Base-by-base conservation (phyloP, 176 grass and related monocot genomes). In the Saccharum officinarum region DNA sequence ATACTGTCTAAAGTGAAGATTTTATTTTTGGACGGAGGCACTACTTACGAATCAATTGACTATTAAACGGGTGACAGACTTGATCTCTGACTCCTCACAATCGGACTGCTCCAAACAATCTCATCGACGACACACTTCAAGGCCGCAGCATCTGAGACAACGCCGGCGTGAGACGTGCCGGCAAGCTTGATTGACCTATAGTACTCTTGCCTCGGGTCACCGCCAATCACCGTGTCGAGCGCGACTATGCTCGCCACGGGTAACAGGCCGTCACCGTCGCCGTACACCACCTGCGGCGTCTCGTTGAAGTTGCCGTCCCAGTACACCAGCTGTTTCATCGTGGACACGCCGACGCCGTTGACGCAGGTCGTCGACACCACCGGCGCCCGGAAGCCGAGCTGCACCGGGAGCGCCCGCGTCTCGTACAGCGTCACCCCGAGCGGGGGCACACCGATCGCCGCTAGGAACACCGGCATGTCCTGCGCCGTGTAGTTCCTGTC, bases 141-240 rank as follows among this genome's bases (percentile, higher is more conserved):
- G 9, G 68, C 68, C 8, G 18, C 37, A 12, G 34, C 68, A 41
- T 71, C 47, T 0, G 73, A 76, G 30, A 76, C 31, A n/a, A 76
- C 73, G 17, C 68, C 68, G 13, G 68, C 28, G 73, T 76, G 73
- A 57, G 73, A 71, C 68, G 49, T 76, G 47, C 10, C 2, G 9
- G 73, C 17, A 22, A 76, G 9, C 49, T n/a, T 76, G 47, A 76
- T 33, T 0, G 73, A 76, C 73, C 6, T 76, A 31, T 37, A 76
- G 49, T 76, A 36, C 49, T n/a, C 73, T 30, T 76, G 73, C 73
- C 73, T 55, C 49, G 73, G 73, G 31, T 57, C 73, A 12, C 11
- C 49, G 10, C 73, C 73, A 25, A 49, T 74, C n/a, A 71, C 5
- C 20, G 69, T 71, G 39, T 71, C 69, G 9, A 71, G 69, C 0